Conservation (phyloP, 306 rosid species). For the Biancaea sappan region DNA sequence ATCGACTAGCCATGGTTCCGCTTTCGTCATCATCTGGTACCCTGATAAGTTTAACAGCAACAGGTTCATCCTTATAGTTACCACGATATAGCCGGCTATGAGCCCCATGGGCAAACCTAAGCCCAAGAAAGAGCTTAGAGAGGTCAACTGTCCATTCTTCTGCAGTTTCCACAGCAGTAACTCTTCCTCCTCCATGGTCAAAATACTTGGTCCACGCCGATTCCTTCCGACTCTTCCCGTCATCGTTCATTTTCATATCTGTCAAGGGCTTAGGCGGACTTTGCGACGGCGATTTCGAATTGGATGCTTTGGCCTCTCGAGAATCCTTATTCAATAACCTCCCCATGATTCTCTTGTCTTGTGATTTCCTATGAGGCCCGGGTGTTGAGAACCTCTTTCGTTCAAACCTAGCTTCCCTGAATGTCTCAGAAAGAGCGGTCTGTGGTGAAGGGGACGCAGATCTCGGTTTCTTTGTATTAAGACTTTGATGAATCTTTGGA, state of each 20-base stretch:
- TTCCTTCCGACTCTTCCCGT: slow-evolving; percentile 59
- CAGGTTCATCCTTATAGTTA: slow-evolving; percentile 67
- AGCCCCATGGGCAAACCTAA: slow-evolving; percentile 95
- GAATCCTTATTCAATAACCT: slow-evolving; percentile 48
- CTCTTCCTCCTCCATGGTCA: slow-evolving; percentile 76
- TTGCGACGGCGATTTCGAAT: slow-evolving; percentile 22
- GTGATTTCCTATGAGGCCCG: slow-evolving; percentile 51
- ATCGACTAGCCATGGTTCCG: slow-evolving; percentile 59
- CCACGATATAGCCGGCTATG: slow-evolving; percentile 96
- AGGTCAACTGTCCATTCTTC: slow-evolving; percentile 82
- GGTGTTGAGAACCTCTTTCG: slow-evolving; percentile 81
- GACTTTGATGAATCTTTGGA: slow-evolving; percentile 32
- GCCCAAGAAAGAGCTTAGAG: slow-evolving; percentile 78
- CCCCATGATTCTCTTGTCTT: slow-evolving; percentile 49
- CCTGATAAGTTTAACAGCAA: slow-evolving; percentile 83
- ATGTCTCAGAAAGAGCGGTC: slow-evolving; percentile 52
- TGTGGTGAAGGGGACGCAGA: slow-evolving; percentile 75
- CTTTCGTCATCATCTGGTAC: slow-evolving; percentile 79
- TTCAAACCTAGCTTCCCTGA: slow-evolving; percentile 72
- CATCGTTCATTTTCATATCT: slow-evolving; percentile 47
- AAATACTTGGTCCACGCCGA: slow-evolving; percentile 68
- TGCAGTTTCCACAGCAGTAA: slow-evolving; percentile 67
- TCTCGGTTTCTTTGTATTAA: slow-evolving; percentile 57
- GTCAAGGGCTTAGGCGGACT: slow-evolving; percentile 54
- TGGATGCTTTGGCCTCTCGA: slow-evolving; percentile 31